These are phyloP conservation scores for Mycena galopus DNA, from an alignment of 768 basidiomycete species.

Conservation along the genomic window DNA sequence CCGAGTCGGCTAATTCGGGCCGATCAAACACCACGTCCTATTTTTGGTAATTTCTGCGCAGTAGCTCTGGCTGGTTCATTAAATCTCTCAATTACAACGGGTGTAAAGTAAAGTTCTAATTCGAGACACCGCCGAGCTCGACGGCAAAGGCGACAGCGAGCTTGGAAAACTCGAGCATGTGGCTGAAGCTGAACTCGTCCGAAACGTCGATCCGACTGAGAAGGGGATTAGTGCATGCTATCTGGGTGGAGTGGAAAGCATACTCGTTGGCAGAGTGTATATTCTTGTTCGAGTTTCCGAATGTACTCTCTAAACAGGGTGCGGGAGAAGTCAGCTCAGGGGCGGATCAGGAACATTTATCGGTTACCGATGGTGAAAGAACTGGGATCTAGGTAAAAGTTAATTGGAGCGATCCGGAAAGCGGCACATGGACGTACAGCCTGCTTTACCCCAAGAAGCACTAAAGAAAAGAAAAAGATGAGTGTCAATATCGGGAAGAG, in stretches of 20 bases:
- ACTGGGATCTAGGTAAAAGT: conserved; percentile 61
- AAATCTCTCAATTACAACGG: no score
- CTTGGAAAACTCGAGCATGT: conserved; percentile 93
- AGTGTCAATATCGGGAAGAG: no score
- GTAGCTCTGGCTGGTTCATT: no score
- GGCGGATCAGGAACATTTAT: conserved; percentile 27
- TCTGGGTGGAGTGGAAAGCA: conserved; percentile 46
- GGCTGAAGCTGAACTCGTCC: conserved; percentile 89
- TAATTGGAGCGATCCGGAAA: no score
- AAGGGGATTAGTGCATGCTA: conserved; percentile 28
- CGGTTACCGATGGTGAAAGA: conserved; percentile 84
- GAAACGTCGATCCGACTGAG: conserved; percentile 86
- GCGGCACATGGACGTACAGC: conserved; percentile 52
- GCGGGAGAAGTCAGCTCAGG: conserved; percentile 34
- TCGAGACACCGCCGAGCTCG: conserved; percentile 71
- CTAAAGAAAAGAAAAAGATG: conserved; percentile 50
- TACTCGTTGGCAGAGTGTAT: conserved; percentile 89
- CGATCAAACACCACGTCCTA: no score
- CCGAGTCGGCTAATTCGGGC: no score
- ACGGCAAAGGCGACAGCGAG: conserved; percentile 84
- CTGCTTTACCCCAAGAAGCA: conserved; percentile 89
- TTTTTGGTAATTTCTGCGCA: no score
- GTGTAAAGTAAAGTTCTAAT: conserved; percentile 35
- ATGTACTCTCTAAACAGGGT: conserved; percentile 67
- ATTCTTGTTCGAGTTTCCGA: conserved; percentile 83